phyloP scores from a whole-genome alignment of 352 stramenopile genomes.

The Halophytophthora polymorphica region DNA sequence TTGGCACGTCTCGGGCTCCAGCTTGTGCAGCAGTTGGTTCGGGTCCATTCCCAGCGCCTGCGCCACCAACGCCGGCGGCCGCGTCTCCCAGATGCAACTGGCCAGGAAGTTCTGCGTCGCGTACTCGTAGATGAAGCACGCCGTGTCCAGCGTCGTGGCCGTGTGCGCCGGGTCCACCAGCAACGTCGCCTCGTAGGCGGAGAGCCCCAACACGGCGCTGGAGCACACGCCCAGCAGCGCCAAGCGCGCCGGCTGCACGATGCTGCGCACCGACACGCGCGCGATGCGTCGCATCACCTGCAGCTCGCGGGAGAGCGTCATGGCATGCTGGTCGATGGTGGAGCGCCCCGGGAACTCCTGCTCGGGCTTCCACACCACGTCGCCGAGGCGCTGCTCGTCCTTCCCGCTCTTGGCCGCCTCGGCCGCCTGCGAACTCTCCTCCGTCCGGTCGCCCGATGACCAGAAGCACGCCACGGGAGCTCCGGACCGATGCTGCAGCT shows the following conservation, averaged over 20 bases:
- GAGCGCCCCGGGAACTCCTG: constrained; percentile 52
- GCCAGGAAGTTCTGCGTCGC: constrained; percentile 58
- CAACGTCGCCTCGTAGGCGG: constrained; percentile 44
- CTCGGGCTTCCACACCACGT: constrained; percentile 56
- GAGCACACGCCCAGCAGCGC: constrained; percentile 46
- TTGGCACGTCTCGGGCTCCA: constrained; percentile 30
- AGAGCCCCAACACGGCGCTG: constrained; percentile 39
- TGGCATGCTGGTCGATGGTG: constrained; percentile 32
- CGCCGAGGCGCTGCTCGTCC: constrained; percentile 37
- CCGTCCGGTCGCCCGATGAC: constrained; percentile 1
- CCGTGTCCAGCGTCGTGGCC: constrained; percentile 20
- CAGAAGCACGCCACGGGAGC: background rate
- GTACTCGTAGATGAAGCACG: constrained; percentile 56
- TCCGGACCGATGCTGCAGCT: constrained; percentile 2
- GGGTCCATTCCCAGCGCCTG: constrained; percentile 40
- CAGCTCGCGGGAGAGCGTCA: constrained; percentile 32
- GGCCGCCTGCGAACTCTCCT: constrained; percentile 7
- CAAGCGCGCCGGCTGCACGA: constrained; percentile 48
- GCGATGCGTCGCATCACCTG: constrained; percentile 51
- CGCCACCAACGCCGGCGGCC: constrained; percentile 36
- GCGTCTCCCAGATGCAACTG: constrained; percentile 65
- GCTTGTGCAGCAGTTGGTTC: constrained; percentile 19
- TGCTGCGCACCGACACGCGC: constrained; percentile 32
- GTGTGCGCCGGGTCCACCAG: constrained; percentile 30
- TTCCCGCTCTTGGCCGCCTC: constrained; percentile 1